Conservation (phyloP, 1,284 basidiomycete genomes). For the Bjerkandera adusta region DNA sequence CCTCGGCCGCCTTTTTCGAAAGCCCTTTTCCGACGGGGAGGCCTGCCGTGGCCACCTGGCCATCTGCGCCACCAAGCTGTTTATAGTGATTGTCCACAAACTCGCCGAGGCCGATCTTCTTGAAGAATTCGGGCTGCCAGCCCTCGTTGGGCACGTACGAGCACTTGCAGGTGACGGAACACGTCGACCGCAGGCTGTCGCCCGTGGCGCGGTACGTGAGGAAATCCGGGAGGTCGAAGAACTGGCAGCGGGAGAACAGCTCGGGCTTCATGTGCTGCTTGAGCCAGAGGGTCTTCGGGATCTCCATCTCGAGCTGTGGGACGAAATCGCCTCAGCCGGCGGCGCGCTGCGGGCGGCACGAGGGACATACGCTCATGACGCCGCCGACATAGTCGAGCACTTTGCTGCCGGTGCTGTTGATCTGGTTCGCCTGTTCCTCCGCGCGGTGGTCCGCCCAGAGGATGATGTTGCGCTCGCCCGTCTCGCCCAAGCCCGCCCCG, state of each 20-base stretch:
- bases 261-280: constrained; percentile 82
- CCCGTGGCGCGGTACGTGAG: constrained; percentile 92
- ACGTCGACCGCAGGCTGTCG: constrained; percentile 80
- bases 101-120: constrained; percentile 75
- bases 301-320: constrained; percentile 90
- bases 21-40: constrained; percentile 88
- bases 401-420: constrained; percentile 83
- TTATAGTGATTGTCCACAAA: constrained; percentile 68
- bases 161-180: constrained; percentile 96
- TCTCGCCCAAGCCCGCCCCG: constrained; percentile 58
- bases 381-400: constrained; percentile 96
- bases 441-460: constrained; percentile 97
- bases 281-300: constrained; percentile 96
- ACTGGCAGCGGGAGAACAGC: constrained; percentile 82
- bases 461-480: constrained; percentile 80
- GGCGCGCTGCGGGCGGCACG: background rate
- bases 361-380: constrained; percentile 79
- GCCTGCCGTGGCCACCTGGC: constrained; percentile 84
- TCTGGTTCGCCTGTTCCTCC: constrained; percentile 85
- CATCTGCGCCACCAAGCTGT: constrained; percentile 73
- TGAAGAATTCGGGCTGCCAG: constrained; percentile 89
- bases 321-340: constrained; percentile 6
- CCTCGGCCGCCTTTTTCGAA: constrained; percentile 74
- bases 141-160: constrained; percentile 89
- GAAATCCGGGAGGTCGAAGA: constrained; percentile 98